These are phyloP conservation scores for Saturnispora serradocipensis DNA, from an alignment of 805 yeast species.

Conservation along the genomic window DNA sequence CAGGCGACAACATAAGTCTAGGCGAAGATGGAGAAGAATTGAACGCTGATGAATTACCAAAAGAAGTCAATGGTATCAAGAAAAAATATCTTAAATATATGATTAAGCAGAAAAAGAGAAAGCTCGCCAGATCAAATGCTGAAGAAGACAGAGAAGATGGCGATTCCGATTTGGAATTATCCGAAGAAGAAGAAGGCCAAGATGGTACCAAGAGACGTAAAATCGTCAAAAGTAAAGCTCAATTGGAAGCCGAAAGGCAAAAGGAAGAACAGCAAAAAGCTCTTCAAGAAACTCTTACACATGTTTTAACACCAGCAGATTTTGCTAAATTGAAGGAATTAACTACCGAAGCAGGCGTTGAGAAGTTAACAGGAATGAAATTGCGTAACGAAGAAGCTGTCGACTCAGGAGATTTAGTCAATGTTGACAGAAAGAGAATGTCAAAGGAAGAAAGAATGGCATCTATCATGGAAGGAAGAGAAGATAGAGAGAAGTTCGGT, in stretches of 20 bases:
- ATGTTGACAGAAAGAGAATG: conserved; percentile 75
- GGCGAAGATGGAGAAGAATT: conserved; percentile 31
- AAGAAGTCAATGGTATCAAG: conserved; percentile 27
- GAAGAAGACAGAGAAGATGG: conserved; percentile 25
- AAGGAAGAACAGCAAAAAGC: conserved; percentile 34
- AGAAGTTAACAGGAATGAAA: conserved; percentile 57
- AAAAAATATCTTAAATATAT: conserved; percentile 29
- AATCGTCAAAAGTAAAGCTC: conserved; percentile 22
- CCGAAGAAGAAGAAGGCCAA: conserved; percentile 33
- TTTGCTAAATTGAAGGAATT: conserved; percentile 91
- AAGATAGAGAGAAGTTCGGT: conserved; percentile 85
- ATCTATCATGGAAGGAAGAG: conserved; percentile 81
- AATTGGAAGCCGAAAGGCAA: conserved; percentile 18
- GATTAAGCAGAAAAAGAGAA: conserved; percentile 24
- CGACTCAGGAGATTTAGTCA: conserved; percentile 68
- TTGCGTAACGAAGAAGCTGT: conserved; percentile 71
- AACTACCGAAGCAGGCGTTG: conserved; percentile 75
- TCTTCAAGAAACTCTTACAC: conserved; percentile 42
- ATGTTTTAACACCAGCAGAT: conserved; percentile 91
- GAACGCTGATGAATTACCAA: conserved; percentile 28
- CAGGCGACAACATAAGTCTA: conserved; percentile 58
- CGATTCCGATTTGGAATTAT: conserved; percentile 44
- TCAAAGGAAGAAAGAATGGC: conserved; percentile 86
- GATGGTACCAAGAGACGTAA: conserved; percentile 23
- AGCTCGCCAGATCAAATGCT: conserved; percentile 10